These are phyloP conservation scores for Lachnellula cervina DNA, from an alignment of 2,329 filamentous ascomycete genomes.

Conservation along the genomic window DNA sequence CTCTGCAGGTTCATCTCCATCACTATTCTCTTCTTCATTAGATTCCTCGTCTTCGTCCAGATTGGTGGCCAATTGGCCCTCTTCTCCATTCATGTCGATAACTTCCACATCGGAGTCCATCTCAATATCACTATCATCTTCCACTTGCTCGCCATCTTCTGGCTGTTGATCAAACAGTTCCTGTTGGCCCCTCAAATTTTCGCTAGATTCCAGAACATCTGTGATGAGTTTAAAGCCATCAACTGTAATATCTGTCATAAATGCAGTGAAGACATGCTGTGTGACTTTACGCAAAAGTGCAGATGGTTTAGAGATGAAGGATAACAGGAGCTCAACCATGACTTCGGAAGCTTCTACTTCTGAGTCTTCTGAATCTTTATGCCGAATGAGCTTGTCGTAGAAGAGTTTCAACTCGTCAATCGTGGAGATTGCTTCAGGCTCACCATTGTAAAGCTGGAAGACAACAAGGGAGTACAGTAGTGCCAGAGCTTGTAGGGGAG, in stretches of 20 bases:
- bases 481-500: slow-evolving; percentile 57
- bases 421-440: slow-evolving; percentile 77
- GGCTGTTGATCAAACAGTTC: slow-evolving; percentile 75
- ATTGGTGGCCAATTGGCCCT: slow-evolving; percentile 35
- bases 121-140: slow-evolving; percentile 37
- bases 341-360: slow-evolving; percentile 60
- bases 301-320: slow-evolving; percentile 81
- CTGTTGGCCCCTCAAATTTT: slow-evolving; percentile 77
- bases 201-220: slow-evolving; percentile 70
- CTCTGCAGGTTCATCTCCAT: slow-evolving; percentile 35
- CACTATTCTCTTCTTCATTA: slow-evolving; percentile 34
- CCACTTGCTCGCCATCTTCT: slow-evolving; percentile 49
- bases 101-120: slow-evolving; percentile 46
- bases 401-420: slow-evolving; percentile 77
- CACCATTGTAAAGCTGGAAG: slow-evolving; percentile 85
- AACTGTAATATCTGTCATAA: slow-evolving; percentile 68
- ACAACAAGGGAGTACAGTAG: slow-evolving; percentile 80
- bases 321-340: slow-evolving; percentile 83
- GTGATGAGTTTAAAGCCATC: slow-evolving; percentile 63
- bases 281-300: slow-evolving; percentile 80
- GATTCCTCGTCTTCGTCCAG: slow-evolving; percentile 35
- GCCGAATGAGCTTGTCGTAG: slow-evolving; percentile 55
- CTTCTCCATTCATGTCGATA: slow-evolving; percentile 41
- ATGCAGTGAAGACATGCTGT: slow-evolving; percentile 81
- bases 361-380: slow-evolving; percentile 47